phyloP scores from a whole-genome alignment of 495 filamentous ascomycete genomes.

The Neurospora sp. region DNA sequence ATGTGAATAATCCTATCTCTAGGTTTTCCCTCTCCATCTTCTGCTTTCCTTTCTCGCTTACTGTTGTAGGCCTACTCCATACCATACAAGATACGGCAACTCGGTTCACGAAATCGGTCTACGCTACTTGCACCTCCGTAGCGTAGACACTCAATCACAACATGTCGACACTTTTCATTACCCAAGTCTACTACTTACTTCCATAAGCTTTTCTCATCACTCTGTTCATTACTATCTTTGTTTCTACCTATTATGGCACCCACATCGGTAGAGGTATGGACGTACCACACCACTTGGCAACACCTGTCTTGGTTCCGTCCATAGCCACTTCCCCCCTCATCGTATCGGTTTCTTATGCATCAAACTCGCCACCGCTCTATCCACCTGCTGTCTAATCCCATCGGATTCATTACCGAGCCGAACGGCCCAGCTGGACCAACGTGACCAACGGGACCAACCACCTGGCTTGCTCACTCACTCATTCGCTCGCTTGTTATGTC shows the following conservation, averaged over 20 bases:
- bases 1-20: too few species aligned
- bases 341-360: background rate
- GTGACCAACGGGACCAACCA: too few species aligned
- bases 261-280: too few species aligned
- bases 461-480: background rate
- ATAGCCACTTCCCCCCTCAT: background rate
- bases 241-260: too few species aligned
- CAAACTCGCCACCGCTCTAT: background rate
- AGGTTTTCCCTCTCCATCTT: too few species aligned
- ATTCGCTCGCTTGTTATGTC: background rate
- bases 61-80: too few species aligned
- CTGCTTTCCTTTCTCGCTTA: too few species aligned
- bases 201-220: background rate
- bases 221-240: too few species aligned
- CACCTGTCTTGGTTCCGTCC: background rate
- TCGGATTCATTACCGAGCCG: background rate
- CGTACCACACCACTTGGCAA: background rate
- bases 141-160: background rate
- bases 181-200: background rate
- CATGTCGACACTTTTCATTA: background rate
- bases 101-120: too few species aligned
- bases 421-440: background rate
- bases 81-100: too few species aligned
- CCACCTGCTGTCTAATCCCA: background rate
- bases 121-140: too few species aligned